A percentile compares a stretch with the other conserved stretches of the same genome.
These are phyloP conservation scores for Nepenthes gracilis DNA, from an alignment of 148 eudicot species.

Conservation along the genomic window DNA sequence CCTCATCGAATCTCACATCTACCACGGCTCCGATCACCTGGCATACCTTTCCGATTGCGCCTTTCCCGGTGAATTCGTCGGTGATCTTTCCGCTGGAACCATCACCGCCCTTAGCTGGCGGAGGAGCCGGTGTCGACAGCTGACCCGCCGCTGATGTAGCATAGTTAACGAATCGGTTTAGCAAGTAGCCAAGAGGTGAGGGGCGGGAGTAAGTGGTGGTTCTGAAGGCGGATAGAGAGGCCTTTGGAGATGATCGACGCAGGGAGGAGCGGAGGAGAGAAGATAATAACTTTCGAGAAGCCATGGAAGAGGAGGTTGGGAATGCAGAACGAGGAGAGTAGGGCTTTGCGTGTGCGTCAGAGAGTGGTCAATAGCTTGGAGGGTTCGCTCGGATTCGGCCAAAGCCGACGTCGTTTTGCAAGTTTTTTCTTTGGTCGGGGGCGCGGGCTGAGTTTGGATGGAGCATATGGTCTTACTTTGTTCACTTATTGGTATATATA, in stretches of 20 bases:
- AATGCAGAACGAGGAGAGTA: neutral
- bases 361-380: too few species aligned
- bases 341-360: too few species aligned
- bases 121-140: conserved; percentile 8
- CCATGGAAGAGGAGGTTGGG: conserved; percentile 20
- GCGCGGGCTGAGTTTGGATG: too few species aligned
- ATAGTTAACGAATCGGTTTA: conserved; percentile 37
- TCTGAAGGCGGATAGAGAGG: conserved; percentile 13
- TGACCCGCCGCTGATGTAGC: conserved; percentile 39
- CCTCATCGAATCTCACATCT: conserved; percentile 72
- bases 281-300: conserved; percentile 35
- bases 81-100: conserved; percentile 43
- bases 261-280: conserved; percentile 34
- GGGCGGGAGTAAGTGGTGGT: conserved; percentile 15
- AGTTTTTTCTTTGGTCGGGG: too few species aligned
- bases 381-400: too few species aligned
- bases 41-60: conserved; percentile 74
- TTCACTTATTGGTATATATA: too few species aligned
- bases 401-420: too few species aligned
- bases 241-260: conserved; percentile 23
- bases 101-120: neutral
- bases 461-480: too few species aligned
- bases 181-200: conserved; percentile 36
- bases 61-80: conserved; percentile 84
- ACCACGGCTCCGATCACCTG: conserved; percentile 99